Evolutionary conservation across 495 filamentous ascomycete genomes (phyloP), one percentile per base, ranked within the genome.

Genomic region (Penicillium macrosclerotiorum): DNA sequence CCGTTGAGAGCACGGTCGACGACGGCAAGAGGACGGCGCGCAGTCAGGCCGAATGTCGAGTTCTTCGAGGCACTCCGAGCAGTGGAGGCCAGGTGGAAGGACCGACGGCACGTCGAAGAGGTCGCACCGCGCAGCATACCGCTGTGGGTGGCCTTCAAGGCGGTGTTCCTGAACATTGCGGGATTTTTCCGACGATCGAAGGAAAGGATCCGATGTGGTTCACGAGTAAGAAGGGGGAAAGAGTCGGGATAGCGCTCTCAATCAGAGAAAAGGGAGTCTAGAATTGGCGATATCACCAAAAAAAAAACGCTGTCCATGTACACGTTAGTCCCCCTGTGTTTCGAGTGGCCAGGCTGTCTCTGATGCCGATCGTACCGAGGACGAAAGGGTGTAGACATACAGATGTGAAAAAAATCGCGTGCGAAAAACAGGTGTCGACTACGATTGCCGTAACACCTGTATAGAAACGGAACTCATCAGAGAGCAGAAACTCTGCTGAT

Each of bases 41-140:
- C 57, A 65, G 67, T 70, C 53, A 72, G 55, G 57, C 62, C 63
- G 49, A 75, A 65, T 58, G 59, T 69, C 45, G 75, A 74, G 59
- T 59, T 71, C 51, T 62, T 60, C 62, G 61, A 64, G 32, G 64
- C 54, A 49, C 45, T 55, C 60, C 76, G 69, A 51, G 68, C 63
- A 44, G 64, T 64, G 29, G 74, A 73, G 20, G 68, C 56, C 47
- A 77, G 67, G 57, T 68, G 69, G 67, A 76, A 57, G 32, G 78
- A 66, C 33, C 71, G 59, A 47, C 67, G 57, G 36, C 61, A 67
- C 34, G 63, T 54, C 13, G 72, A 73, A 59, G 66, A 70, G 65
- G 72, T 67, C 64, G 73, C 67, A 69, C 48, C 61, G 51, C 67
- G 69, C 66, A 80, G 58, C 67, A 83, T 71, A 58, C 68, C 64